These are phyloP conservation scores for Xylaria sp. DNA, from an alignment of 2,329 filamentous ascomycete genomes.

Conservation along the genomic window DNA sequence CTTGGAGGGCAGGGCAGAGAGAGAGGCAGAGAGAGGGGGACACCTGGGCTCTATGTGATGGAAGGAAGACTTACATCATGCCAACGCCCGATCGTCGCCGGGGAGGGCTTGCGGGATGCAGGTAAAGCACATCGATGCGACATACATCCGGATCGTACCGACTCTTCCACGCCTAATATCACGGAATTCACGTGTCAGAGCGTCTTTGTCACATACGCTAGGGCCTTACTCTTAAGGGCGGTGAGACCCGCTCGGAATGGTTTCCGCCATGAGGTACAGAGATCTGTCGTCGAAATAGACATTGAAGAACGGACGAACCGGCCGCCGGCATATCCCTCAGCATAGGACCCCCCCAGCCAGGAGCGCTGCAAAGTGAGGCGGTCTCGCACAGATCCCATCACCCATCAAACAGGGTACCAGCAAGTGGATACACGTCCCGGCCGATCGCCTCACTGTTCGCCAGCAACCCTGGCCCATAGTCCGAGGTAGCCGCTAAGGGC, in stretches of 20 bases:
- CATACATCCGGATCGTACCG: not conserved
- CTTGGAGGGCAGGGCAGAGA: too few species aligned
- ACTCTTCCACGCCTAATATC: not conserved
- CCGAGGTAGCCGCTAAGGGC: not conserved
- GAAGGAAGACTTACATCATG: too few species aligned
- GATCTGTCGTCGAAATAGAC: not conserved
- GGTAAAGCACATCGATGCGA: not conserved
- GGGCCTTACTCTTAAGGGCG: not conserved
- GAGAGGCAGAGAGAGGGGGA: too few species aligned
- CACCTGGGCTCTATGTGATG: too few species aligned
- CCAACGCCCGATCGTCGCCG: not conserved
- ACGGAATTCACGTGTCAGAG: too few species aligned
- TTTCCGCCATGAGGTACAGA: not conserved
- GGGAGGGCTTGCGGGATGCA: not conserved
- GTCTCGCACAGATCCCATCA: not conserved
- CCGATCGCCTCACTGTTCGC: too few species aligned
- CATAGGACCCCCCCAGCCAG: not conserved
- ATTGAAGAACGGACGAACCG: not conserved
- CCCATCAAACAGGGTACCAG: not conserved
- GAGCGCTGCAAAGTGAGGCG: not conserved
- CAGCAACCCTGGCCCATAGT: not conserved
- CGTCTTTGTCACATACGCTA: not conserved
- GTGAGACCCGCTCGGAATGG: not conserved
- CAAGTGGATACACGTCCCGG: not conserved
- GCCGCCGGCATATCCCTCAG: too few species aligned